phyloP scores from a whole-genome alignment of 768 basidiomycete genomes.

The Agaricus sinodeliciosus region DNA sequence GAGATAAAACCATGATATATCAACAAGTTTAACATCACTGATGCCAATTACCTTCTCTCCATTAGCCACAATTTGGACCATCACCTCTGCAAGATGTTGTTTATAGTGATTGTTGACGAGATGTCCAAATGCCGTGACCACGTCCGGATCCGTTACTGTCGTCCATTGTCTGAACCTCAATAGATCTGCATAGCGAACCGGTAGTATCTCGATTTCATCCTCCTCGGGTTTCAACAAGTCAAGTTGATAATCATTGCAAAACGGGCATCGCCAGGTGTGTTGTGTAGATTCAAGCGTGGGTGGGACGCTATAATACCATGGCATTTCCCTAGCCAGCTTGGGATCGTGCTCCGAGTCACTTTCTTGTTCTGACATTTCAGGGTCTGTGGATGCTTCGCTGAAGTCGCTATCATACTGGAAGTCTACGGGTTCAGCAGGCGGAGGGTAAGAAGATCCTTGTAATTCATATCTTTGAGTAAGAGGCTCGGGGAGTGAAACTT shows the following conservation, averaged over 20 bases:
- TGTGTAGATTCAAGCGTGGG: constrained; percentile 36
- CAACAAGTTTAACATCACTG: neutral
- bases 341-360: constrained; percentile 12
- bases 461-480: neutral
- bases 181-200: constrained; percentile 13
- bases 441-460: neutral
- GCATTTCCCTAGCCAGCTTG: constrained; percentile 23
- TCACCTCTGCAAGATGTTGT: neutral
- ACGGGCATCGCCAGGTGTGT: constrained; percentile 46
- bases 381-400: constrained; percentile 41
- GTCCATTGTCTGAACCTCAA: constrained; percentile 28
- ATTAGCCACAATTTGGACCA: neutral
- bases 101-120: constrained; percentile 7
- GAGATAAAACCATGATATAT: neutral
- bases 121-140: constrained; percentile 4
- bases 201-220: constrained; percentile 22
- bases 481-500: neutral
- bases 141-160: constrained; percentile 23
- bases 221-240: constrained; percentile 37
- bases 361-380: constrained; percentile 30
- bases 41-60: neutral
- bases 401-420: constrained; percentile 52
- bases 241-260: constrained; percentile 34
- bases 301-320: constrained; percentile 24
- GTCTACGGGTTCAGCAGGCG: neutral